Base-by-base conservation (phyloP, 139 green algal species). In the Picochlorum sp. region DNA sequence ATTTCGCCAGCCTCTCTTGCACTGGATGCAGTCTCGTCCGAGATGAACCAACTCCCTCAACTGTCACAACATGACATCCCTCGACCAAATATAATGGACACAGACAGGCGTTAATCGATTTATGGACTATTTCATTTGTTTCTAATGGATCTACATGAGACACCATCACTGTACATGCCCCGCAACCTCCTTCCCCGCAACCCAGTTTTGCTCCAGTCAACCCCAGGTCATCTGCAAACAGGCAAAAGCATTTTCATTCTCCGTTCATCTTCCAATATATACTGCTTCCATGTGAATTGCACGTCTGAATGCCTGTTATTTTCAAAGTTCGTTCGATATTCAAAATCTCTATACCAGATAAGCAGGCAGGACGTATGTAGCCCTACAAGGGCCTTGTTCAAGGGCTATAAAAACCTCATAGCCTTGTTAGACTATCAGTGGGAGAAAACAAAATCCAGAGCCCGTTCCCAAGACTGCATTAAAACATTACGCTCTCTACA, bases 111-210 rank as follows among this genome's bases (percentile, higher is more conserved):
- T 98, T 98, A 39, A 93, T 82, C 8, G 91, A 79, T 0, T 77
- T 68, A 73, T 97, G 89, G 3, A 77, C 50, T 7, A 89, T 50
- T 2, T 63, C 18, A 8, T 68, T 65, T 5, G 51, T 68, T 16
- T 47, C n/a, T n/a, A n/a, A 47, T n/a, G 30, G n/a, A 30, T 94
- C 76, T 25, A 55, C 82, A 40, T 59, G 55, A 18, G 78, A 80
- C 22, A 97, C 68, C 86, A 97, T 94, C 18, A 97, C 86, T 6
- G 90, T 97, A 74, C 90, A 97, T 2, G 90, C 90, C 3, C 90
- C 90, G 63, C 90, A 97, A 6, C 90, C 90, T 7, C 90, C 91
- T 69, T 97, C 90, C 10, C 88, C 90, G 66, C 90, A 97, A 1
- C 88, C 89, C n/a, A 97, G 69, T 74, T 97, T 97, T 29, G 91